These are phyloP conservation scores for Fusarium bulbicola DNA, from an alignment of 2,329 filamentous ascomycete species.

Conservation along the genomic window DNA sequence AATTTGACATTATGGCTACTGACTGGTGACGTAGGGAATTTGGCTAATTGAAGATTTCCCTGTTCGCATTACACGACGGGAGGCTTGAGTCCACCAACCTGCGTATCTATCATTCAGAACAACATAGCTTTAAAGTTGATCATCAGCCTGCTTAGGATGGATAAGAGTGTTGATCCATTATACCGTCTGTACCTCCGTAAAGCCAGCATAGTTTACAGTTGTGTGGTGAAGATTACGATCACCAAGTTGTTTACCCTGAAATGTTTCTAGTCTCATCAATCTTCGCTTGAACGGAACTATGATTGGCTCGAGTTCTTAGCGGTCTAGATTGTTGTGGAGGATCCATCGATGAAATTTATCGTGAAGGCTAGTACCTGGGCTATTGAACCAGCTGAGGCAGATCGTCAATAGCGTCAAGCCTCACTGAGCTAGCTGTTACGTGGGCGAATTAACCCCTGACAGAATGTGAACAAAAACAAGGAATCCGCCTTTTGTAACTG, in stretches of 20 bases:
- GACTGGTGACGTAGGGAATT: neutral
- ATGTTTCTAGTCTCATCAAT: neutral
- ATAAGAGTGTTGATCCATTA: too few relatives aligned
- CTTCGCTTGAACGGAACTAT: too few relatives aligned
- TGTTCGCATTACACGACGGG: slow-evolving; percentile 5
- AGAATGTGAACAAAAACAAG: neutral
- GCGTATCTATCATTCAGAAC: too few relatives aligned
- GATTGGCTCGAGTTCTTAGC: neutral
- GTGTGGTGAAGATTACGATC: too few relatives aligned
- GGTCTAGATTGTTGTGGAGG: neutral
- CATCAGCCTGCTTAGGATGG: accelerated
- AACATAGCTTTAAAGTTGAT: neutral
- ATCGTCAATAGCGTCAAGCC: neutral
- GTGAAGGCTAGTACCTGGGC: neutral
- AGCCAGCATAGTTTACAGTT: too few relatives aligned
- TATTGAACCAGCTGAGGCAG: neutral
- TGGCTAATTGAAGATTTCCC: slow-evolving; percentile 26
- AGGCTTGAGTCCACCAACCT: neutral
- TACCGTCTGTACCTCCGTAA: neutral
- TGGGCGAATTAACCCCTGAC: neutral
- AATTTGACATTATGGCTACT: neutral
- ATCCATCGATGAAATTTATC: neutral
- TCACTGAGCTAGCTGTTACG: neutral
- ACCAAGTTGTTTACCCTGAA: too few relatives aligned
- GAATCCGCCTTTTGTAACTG: neutral